Base-by-base conservation (phyloP, 352 stramenopile species). In the Achlya hypogyna region DNA sequence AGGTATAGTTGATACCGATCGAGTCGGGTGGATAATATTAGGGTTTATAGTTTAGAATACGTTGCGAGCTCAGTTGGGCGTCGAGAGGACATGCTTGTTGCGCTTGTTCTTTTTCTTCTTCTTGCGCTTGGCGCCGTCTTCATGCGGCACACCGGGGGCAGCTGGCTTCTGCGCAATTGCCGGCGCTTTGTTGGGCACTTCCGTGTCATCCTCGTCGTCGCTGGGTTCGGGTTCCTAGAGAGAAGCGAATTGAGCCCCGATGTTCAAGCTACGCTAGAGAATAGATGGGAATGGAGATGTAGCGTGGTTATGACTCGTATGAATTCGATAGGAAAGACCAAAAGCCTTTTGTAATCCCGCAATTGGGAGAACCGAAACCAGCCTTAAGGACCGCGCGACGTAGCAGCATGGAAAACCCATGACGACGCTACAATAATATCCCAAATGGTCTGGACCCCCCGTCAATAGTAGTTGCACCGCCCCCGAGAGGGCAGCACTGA, bases 301-400 rank as follows among this genome's bases (percentile, higher is more conserved):
- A 88, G 81, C 84, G 89, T 79, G 89, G 84, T 91, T 93, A 93
- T 93, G 84, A 93, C 84, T 93, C 84, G 84, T 93, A 93, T 93
- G 84, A 91, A 87, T 93, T 83, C 84, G 84, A 93, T 80, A 31
- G 82, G 75, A 82, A 74, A 86, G 78, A 79, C 78, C 63, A 64
- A 74, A 70, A 81, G 77, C 77, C 77, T 85, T 84, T 85, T 88
- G 82, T 72, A 56, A 45, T 72, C 63, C 40, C 66, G 73, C 70
- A 81, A 70, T 54, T 40, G 34, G 42, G 40, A 62, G 69, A 76
- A 69, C 78, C 84, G 84, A 83, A 93, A 84, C 89, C 84, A 93
- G 84, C 84, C 84, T 93, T 93, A 93, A 93, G 84, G 84, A 93
- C 84, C 79, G 87, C 89, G 84, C 82, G 70, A 71, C 79, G 85